Conservation (phyloP, 2,329 filamentous ascomycete genomes). For the Diatrype stigma region DNA sequence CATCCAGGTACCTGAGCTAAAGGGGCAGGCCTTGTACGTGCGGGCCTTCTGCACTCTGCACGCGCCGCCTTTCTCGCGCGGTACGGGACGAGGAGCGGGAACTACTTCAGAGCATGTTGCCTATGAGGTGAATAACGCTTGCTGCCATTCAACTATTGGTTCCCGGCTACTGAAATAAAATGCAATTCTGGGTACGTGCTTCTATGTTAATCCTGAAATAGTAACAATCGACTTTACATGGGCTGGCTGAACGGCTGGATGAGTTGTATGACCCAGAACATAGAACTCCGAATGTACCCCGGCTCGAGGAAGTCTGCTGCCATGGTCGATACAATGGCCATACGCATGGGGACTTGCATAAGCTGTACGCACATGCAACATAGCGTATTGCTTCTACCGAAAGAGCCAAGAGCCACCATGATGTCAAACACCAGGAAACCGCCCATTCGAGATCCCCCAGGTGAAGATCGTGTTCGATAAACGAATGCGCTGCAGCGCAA, state of each 20-base stretch:
- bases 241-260: constrained; percentile 22
- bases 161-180: background rate
- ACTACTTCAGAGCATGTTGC: background rate
- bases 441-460: constrained; percentile 10
- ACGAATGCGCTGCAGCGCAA: constrained; percentile 5
- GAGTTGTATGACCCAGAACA: constrained; percentile 21
- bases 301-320: constrained; percentile 18
- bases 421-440: constrained; percentile 15
- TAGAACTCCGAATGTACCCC: constrained; percentile 22
- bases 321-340: constrained; percentile 3
- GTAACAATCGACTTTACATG: constrained; percentile 9
- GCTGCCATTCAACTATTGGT: background rate
- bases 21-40: background rate
- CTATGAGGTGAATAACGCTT: background rate
- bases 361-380: constrained; percentile 9
- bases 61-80: background rate
- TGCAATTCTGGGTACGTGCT: constrained; percentile 3
- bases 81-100: background rate
- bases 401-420: constrained; percentile 12
- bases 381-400: constrained; percentile 12
- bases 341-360: constrained; percentile 5
- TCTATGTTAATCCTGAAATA: constrained; percentile 10
- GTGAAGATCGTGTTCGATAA: constrained; percentile 13
- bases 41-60: background rate
- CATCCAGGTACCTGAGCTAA: background rate